These are phyloP conservation scores for Alternaria sp. DNA, from an alignment of 2,329 filamentous ascomycete species.

Conservation along the genomic window DNA sequence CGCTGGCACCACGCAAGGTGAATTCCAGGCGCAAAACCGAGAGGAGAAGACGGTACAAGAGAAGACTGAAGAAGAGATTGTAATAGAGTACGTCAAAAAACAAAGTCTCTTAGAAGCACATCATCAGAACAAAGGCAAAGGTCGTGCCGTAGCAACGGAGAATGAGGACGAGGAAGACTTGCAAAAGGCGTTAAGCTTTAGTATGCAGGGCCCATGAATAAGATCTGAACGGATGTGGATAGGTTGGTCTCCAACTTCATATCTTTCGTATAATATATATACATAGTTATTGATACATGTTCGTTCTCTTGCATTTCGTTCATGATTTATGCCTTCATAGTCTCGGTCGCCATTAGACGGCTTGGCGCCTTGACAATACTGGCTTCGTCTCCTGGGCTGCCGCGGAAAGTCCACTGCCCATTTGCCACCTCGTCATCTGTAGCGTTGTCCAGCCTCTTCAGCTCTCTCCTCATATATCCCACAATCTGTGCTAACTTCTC, in stretches of 20 bases:
- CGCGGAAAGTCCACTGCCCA: conserved; percentile 60
- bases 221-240: background rate
- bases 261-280: conserved; percentile 7
- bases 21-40: conserved; percentile 39
- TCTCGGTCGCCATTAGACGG: conserved; percentile 34
- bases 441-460: conserved; percentile 63
- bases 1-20: background rate
- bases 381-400: conserved; percentile 54
- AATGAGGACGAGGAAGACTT: background rate
- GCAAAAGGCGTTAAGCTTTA: background rate
- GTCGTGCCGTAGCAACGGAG: background rate
- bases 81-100: conserved; percentile 79
- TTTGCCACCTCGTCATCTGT: conserved; percentile 61
- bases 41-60: conserved; percentile 45
- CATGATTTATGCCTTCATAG: conserved; percentile 14
- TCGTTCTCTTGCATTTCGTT: background rate
- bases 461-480: conserved; percentile 67
- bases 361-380: conserved; percentile 37
- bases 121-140: conserved; percentile 42
- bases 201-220: background rate
- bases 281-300: conserved; percentile 13
- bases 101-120: conserved; percentile 75
- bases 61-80: conserved; percentile 71
- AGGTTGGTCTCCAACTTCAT: conserved; percentile 1
- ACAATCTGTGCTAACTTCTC: conserved; percentile 68